A percentile compares a stretch with the other conserved stretches of the same genome.
Conservation (phyloP, 2,329 filamentous ascomycete species). For the Paraconiothyrium sp. region DNA sequence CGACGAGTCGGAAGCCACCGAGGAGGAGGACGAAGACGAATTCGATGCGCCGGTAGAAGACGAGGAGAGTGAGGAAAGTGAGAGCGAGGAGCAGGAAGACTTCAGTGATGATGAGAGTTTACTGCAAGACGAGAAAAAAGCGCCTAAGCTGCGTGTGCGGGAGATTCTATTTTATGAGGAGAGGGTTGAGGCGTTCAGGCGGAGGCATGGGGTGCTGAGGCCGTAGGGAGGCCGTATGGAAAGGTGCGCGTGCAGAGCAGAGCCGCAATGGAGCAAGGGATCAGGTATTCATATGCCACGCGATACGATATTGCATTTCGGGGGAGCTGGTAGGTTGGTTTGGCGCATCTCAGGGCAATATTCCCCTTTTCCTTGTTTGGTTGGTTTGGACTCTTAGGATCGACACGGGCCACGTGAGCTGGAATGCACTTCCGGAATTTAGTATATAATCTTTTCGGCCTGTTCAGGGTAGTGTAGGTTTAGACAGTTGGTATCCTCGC, state of each 20-base stretch:
- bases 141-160: conserved; percentile 68
- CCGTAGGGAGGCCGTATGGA: conserved; percentile 28
- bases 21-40: conserved; percentile 58
- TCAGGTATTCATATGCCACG: no score
- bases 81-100: conserved; percentile 53
- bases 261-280: no score
- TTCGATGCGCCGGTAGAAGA: conserved; percentile 61
- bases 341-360: no score
- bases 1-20: conserved; percentile 52
- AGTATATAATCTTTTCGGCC: no score
- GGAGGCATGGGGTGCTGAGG: conserved; percentile 64
- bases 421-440: no score
- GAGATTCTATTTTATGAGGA: conserved; percentile 89
- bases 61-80: conserved; percentile 42
- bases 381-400: no score
- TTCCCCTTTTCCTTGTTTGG: no score
- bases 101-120: conserved; percentile 61
- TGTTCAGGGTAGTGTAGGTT: no score
- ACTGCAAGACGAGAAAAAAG: conserved; percentile 59
- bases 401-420: no score
- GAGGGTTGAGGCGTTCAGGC: conserved; percentile 78
- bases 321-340: no score
- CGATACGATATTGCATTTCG: no score
- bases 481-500: no score
- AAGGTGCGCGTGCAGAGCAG: neutral